These are phyloP conservation scores for Fusarium abutilonis DNA, from an alignment of 2,329 filamentous ascomycete genomes.

Conservation along the genomic window DNA sequence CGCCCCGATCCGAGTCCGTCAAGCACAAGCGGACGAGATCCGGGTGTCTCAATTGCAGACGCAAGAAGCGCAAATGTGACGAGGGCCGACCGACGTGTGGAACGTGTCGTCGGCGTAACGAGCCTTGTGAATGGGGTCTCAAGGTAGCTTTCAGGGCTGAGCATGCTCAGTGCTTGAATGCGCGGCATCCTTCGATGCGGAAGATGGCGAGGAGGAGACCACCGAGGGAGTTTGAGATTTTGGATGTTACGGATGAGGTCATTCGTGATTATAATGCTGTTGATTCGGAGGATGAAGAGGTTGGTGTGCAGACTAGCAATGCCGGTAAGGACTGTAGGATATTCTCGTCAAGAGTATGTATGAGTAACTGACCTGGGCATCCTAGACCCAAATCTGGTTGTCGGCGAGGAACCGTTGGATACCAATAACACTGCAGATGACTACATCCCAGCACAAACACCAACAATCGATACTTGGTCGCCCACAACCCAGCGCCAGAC, in stretches of 20 bases:
- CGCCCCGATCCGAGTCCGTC: slow-evolving; percentile 9
- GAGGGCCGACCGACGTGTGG: slow-evolving; percentile 50
- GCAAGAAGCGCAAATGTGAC: slow-evolving; percentile 54
- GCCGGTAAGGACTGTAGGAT: slow-evolving; percentile 9
- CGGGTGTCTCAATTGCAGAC: slow-evolving; percentile 52
- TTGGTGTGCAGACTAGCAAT: not conserved
- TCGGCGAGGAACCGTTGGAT: not conserved
- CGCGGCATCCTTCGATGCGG: slow-evolving; percentile 50
- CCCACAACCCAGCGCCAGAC: slow-evolving; percentile 46
- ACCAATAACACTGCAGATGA: slow-evolving; percentile 9
- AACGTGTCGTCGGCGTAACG: slow-evolving; percentile 47
- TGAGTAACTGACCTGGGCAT: not conserved
- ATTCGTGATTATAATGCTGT: slow-evolving; percentile 50
- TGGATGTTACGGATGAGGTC: slow-evolving; percentile 51
- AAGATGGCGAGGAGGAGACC: slow-evolving; percentile 43
- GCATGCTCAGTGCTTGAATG: slow-evolving; percentile 49
- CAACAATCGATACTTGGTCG: slow-evolving; percentile 17
- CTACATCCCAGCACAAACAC: slow-evolving; percentile 16
- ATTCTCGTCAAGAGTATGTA: rapidly evolving
- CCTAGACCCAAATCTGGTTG: slow-evolving; percentile 2
- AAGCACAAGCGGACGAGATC: slow-evolving; percentile 51
- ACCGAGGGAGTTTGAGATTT: slow-evolving; percentile 49
- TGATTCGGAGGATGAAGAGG: slow-evolving; percentile 34
- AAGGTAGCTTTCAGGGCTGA: slow-evolving; percentile 52
- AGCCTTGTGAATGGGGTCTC: slow-evolving; percentile 52